These are phyloP conservation scores for Candida chauliodis DNA, from an alignment of 805 yeast genomes.

Conservation along the genomic window DNA sequence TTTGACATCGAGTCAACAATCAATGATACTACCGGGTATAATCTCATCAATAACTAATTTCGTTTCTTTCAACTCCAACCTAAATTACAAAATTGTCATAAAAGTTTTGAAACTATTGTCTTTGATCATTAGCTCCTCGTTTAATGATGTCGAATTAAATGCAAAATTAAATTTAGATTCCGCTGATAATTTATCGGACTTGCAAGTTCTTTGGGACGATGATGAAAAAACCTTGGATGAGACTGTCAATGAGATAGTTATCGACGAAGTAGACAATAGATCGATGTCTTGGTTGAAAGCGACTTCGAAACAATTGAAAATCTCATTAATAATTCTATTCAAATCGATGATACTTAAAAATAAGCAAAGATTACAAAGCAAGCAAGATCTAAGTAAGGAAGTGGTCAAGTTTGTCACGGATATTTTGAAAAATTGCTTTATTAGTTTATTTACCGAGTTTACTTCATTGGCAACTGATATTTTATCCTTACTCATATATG, in stretches of 20 bases:
- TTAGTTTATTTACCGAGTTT: conserved; percentile 29
- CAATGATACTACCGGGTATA: conserved; percentile 40
- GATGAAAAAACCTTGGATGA: conserved; percentile 3
- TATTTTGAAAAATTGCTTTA: conserved; percentile 23
- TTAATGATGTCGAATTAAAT: conserved; percentile 22
- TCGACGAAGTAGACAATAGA: conserved; percentile 9
- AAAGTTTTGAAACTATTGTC: conserved; percentile 20
- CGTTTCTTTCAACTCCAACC: conserved; percentile 15
- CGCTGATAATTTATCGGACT: conserved; percentile 5
- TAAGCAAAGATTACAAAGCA: conserved; percentile 20
- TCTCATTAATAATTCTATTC: conserved; percentile 30
- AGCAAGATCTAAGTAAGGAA: conserved; percentile 19
- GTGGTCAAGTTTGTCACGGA: conserved; percentile 21
- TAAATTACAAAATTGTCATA: conserved; percentile 22
- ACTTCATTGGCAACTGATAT: conserved; percentile 29
- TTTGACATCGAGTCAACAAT: conserved; percentile 27
- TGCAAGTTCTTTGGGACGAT: conserved; percentile 9
- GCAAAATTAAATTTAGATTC: conserved; percentile 5
- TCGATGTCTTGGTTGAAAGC: conserved; percentile 34
- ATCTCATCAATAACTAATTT: conserved; percentile 31
- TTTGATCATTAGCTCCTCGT: conserved; percentile 23
- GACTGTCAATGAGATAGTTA: conserved; percentile 1
- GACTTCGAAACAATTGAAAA: conserved; percentile 34
- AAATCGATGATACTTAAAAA: conserved; percentile 23
- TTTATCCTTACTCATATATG: conserved; percentile 18